Evolutionary conservation across 306 rosid species (phyloP), one percentile per base, ranked within the genome.

Genomic region (Pueraria montana): DNA sequence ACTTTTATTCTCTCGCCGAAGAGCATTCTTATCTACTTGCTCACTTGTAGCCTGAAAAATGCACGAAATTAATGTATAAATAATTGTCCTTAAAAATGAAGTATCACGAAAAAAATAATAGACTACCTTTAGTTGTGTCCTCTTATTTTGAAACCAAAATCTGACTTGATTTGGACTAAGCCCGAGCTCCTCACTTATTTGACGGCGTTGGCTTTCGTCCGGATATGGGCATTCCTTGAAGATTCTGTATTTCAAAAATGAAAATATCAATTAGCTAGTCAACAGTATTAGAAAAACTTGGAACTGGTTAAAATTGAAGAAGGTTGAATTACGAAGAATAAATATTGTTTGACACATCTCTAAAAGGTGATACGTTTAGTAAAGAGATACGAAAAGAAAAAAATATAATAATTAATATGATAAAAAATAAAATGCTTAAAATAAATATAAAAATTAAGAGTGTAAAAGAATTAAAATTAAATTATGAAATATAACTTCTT

Each of bases 101-200:
- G 42, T 5, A 49, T 36, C 34, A 46, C 56, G 5, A 49, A 16
- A 13, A 62, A 30, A 58, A 30, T 53, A 38, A 38, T 0, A 91
- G 7, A 38, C 0, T 42, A 92, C 98, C 95, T 92, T 92, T 18
- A 84, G 27, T 64, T 91, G 93, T 45, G 91, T 84, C 58, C 92
- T 87, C 86, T 87, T 88, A 83, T 89, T 89, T 71, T 94, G 97
- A 72, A 92, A 89, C 94, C 97, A 92, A 72, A 84, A 88, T 72
- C 88, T 88, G 46, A 94, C 67, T 71, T 92, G 93, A 32, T 17
- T 80, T 23, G 86, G 1, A 30, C 85, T 87, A 13, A 94, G 86
- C 36, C 87, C 89, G 0, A 89, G 84, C 43, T 87, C 89, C 61
- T 20, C 32, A 38, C 89, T 59, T 63, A 94, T 30, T 40, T 85